phyloP scores from a whole-genome alignment of 495 filamentous ascomycete genomes.

The Lindgomyces ingoldianus region DNA sequence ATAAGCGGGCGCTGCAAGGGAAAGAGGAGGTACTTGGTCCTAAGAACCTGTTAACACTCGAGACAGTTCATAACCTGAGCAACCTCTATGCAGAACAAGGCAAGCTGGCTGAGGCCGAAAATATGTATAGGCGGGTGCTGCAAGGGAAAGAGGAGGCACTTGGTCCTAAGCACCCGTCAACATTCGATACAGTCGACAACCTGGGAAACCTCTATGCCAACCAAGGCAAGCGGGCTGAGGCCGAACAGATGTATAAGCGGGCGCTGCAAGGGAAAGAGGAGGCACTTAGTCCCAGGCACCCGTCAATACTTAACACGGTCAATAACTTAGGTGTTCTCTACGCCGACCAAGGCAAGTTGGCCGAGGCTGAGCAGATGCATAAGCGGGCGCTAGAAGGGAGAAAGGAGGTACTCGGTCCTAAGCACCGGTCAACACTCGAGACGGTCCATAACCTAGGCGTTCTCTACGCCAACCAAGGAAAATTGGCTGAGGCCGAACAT shows the following conservation, averaged over 20 bases:
- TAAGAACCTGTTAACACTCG: background rate
- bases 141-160: background rate
- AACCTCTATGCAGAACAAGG: background rate
- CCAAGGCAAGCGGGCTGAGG: background rate
- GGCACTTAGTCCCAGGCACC: background rate
- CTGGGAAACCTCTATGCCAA: background rate
- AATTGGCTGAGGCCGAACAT: slow-evolving; percentile 10
- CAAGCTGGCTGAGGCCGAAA: background rate
- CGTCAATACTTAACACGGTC: background rate
- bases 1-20: slow-evolving; percentile 5
- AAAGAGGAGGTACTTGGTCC: background rate
- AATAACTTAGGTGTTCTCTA: slow-evolving; percentile 15
- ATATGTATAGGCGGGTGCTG: background rate
- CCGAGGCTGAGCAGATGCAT: slow-evolving; percentile 14
- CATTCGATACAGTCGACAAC: background rate
- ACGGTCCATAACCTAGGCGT: background rate
- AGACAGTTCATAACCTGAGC: background rate
- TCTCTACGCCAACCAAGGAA: slow-evolving; percentile 10
- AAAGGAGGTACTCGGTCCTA: background rate
- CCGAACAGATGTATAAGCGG: background rate
- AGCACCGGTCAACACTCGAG: background rate
- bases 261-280: background rate
- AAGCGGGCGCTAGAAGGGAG: slow-evolving; percentile 1
- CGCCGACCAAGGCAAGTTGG: slow-evolving; percentile 22
- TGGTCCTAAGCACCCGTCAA: background rate